Evolutionary conservation across 768 basidiomycete species (phyloP).

Genomic region (Symmetrospora coprosmae): DNA sequence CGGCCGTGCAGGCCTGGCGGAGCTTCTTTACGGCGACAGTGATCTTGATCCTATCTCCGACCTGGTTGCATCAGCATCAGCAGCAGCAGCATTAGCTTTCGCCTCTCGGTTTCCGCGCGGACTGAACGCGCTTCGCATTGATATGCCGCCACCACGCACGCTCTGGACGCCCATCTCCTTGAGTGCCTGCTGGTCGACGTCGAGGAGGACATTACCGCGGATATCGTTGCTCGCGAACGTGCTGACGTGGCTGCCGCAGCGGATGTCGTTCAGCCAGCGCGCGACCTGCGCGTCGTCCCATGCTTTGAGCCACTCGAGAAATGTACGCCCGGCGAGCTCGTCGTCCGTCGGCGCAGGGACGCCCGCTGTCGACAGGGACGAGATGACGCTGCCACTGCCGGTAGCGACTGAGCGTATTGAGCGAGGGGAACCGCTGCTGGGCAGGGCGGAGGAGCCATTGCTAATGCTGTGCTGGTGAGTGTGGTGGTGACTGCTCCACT

Average conservation of each 20-base stretch:
- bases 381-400: background rate
- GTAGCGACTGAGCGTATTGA: background rate
- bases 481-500: too few relatives aligned
- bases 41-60: constrained; percentile 83
- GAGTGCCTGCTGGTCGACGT: constrained; percentile 70
- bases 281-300: constrained; percentile 41
- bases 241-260: constrained; percentile 50
- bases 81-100: too few relatives aligned
- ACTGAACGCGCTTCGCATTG: too few relatives aligned
- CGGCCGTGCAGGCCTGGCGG: constrained; percentile 46
- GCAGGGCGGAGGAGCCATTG: too few relatives aligned
- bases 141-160: constrained; percentile 22
- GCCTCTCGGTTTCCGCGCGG: too few relatives aligned
- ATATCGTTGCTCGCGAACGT: constrained; percentile 74
- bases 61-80: too few relatives aligned
- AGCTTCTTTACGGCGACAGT: constrained; percentile 68
- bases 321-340: constrained; percentile 23
- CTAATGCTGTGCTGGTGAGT: too few relatives aligned
- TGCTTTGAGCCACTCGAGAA: constrained; percentile 32
- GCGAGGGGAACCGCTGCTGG: too few relatives aligned
- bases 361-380: background rate
- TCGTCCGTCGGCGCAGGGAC: constrained; percentile 19
- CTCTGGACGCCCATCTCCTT: constrained; percentile 80
- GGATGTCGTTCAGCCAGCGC: constrained; percentile 64
- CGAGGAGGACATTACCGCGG: constrained; percentile 74